These are phyloP conservation scores for Triadica sebifera DNA, from an alignment of 345 rosid species.

Conservation along the genomic window DNA sequence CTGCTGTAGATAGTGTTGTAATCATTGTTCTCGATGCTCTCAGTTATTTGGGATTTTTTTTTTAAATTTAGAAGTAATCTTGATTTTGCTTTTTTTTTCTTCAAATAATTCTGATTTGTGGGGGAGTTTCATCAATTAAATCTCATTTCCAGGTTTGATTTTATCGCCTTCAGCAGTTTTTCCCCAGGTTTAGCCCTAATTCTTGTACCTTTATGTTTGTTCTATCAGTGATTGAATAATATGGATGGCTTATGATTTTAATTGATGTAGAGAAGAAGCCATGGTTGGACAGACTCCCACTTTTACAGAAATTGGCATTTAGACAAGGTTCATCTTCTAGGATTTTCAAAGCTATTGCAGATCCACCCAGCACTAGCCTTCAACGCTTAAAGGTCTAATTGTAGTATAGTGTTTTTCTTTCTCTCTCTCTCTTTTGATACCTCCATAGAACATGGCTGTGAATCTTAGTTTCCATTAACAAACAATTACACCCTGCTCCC, in stretches of 20 bases:
- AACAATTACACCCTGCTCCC: not conserved
- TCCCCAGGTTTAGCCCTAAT: slow-evolving; percentile 47
- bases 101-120: not conserved
- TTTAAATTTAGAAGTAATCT: not conserved
- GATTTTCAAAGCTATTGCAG: slow-evolving; percentile 93
- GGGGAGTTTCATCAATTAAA: not conserved
- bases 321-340: slow-evolving; percentile 55
- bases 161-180: slow-evolving; percentile 68
- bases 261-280: slow-evolving; percentile 52
- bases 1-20: slow-evolving; percentile 63
- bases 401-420: not conserved
- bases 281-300: slow-evolving; percentile 81
- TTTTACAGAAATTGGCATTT: slow-evolving; percentile 67
- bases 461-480: not conserved
- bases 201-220: not conserved
- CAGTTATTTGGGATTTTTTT: slow-evolving; percentile 30
- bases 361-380: slow-evolving; percentile 94
- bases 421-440: not conserved
- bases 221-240: not conserved
- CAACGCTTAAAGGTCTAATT: slow-evolving; percentile 75
- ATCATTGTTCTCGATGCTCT: slow-evolving; percentile 85
- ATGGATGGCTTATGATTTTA: not conserved
- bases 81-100: not conserved
- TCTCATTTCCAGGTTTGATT: slow-evolving; percentile 57
- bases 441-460: not conserved